phyloP scores from a whole-genome alignment of 2,329 filamentous ascomycete genomes.

The Sporothrix euskadiensis region DNA sequence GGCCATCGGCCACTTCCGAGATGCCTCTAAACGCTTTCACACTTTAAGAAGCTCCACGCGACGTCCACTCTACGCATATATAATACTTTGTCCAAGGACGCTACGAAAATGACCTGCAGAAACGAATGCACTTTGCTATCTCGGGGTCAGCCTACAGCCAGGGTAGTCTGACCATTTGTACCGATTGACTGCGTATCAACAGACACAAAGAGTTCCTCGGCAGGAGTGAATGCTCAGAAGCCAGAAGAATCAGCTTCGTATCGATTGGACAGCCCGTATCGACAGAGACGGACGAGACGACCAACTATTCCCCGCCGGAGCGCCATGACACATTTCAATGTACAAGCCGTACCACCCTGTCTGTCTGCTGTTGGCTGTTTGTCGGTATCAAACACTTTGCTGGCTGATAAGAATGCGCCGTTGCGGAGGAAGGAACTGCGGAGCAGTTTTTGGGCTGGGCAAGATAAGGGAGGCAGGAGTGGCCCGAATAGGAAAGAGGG shows the following conservation, averaged over 20 bases:
- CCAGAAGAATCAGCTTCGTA: neutral
- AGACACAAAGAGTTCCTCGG: neutral
- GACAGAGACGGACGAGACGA: neutral
- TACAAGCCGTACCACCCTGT: neutral
- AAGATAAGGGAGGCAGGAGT: slow-evolving; percentile 4
- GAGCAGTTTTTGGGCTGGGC: neutral
- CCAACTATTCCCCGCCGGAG: neutral
- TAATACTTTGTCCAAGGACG: neutral
- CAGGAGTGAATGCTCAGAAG: neutral
- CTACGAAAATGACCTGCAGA: neutral
- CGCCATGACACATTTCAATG: slow-evolving; percentile 5
- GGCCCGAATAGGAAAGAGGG: slow-evolving; percentile 13
- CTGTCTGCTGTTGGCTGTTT: neutral
- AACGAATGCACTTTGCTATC: neutral
- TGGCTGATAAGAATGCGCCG: neutral
- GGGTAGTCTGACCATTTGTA: neutral
- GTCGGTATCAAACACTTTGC: neutral
- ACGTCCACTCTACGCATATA: neutral
- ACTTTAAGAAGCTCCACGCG: neutral
- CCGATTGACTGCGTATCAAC: neutral
- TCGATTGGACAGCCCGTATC: neutral
- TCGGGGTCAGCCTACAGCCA: neutral
- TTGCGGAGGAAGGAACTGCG: neutral
- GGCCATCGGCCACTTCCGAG: slow-evolving; percentile 26
- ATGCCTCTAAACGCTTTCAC: neutral